Evolutionary conservation across 1,139 yeast species (phyloP).

Genomic region (Debaryomyces udenii): DNA sequence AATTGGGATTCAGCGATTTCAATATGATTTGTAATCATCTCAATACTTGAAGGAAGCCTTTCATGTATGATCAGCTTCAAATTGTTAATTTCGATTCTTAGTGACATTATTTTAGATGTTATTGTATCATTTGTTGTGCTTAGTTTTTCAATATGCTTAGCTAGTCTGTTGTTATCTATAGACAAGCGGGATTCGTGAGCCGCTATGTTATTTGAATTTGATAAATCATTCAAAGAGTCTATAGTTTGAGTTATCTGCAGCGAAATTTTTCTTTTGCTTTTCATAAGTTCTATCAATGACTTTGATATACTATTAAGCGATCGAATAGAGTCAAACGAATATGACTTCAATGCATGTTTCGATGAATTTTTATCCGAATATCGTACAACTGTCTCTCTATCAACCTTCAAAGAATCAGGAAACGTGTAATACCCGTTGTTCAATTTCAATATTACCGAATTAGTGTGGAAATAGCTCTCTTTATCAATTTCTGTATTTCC

Average conservation of each 20-base stretch:
- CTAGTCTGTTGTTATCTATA: constrained; percentile 2
- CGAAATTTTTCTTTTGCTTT: constrained; percentile 22
- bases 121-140: constrained; percentile 28
- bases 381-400: constrained; percentile 3
- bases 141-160: constrained; percentile 24
- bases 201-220: constrained; percentile 5
- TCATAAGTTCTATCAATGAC: constrained; percentile 35
- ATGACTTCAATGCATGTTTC: constrained; percentile 21
- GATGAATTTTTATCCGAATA: neutral
- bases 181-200: constrained; percentile 2
- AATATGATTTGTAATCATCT: constrained; percentile 25
- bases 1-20: constrained; percentile 35
- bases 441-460: constrained; percentile 30
- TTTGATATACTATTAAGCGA: constrained; percentile 32
- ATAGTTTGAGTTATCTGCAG: constrained; percentile 21
- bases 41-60: constrained; percentile 20
- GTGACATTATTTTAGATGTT: constrained; percentile 29
- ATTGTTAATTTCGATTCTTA: constrained; percentile 29
- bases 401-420: constrained; percentile 16
- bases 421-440: constrained; percentile 27
- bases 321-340: constrained; percentile 41
- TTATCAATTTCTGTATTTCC: constrained; percentile 16
- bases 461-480: constrained; percentile 26
- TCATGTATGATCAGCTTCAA: constrained; percentile 23
- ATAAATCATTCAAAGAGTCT: constrained; percentile 7